Percentiles rank a stretch among this genome's conserved stretches.
These are phyloP conservation scores for Tilletia caries DNA, from an alignment of 1,284 basidiomycete genomes.

Conservation along the genomic window DNA sequence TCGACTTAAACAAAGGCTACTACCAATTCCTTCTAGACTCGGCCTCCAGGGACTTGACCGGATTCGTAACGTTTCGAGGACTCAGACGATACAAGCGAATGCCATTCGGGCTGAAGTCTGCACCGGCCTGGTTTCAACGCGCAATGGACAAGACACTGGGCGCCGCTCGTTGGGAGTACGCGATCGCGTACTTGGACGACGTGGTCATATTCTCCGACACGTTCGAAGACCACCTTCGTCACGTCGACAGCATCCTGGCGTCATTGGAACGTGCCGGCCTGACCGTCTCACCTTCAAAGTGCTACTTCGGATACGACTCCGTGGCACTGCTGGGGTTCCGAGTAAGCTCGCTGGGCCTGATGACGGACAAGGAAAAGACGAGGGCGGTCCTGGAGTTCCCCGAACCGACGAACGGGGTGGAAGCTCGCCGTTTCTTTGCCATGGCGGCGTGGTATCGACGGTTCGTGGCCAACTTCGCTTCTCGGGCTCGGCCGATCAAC, in stretches of 20 bases:
- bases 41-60: conserved; percentile 53
- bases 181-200: conserved; percentile 60
- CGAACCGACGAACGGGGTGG: not conserved
- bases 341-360: not conserved
- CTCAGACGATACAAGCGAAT: conserved; percentile 57
- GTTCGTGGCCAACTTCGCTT: not conserved
- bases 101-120: conserved; percentile 58
- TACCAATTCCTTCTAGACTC: conserved; percentile 54
- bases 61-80: conserved; percentile 56
- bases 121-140: conserved; percentile 56
- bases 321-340: not conserved
- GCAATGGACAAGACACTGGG: conserved; percentile 56
- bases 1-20: conserved; percentile 57
- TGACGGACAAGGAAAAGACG: not conserved
- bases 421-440: not conserved
- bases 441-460: not conserved
- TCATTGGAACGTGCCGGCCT: not conserved
- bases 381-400: not conserved
- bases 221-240: not conserved
- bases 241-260: not conserved
- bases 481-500: not conserved
- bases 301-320: not conserved
- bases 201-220: conserved; percentile 47
- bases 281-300: not conserved
- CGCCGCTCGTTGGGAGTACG: conserved; percentile 56